These are phyloP conservation scores for Suillus ampliporus DNA, from an alignment of 768 basidiomycete genomes.

Conservation along the genomic window DNA sequence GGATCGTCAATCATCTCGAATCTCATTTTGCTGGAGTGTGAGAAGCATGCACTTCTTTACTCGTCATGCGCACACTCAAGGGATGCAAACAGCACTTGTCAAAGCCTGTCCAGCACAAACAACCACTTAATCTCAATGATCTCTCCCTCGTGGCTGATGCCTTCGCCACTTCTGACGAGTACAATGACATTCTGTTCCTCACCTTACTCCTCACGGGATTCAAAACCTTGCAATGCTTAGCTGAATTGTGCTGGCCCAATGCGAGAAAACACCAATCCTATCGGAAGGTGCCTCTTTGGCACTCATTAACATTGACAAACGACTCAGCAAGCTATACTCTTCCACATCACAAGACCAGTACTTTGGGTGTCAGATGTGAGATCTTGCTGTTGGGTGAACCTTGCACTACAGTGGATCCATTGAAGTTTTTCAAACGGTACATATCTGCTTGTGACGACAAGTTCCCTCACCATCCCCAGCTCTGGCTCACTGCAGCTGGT, in stretches of 20 bases:
- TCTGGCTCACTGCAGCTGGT: conserved; percentile 41
- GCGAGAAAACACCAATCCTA: background rate
- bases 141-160: too few relatives aligned
- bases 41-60: conserved; percentile 13
- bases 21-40: conserved; percentile 35
- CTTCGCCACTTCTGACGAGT: background rate
- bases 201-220: conserved; percentile 33
- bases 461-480: conserved; percentile 33
- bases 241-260: conserved; percentile 36
- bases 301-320: conserved; percentile 10
- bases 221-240: conserved; percentile 31
- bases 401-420: conserved; percentile 7
- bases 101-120: too few relatives aligned
- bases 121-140: too few relatives aligned
- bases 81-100: too few relatives aligned
- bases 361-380: conserved; percentile 24
- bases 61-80: too few relatives aligned
- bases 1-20: conserved; percentile 40
- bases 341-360: conserved; percentile 46
- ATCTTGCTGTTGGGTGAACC: conserved; percentile 1
- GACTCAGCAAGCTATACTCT: conserved; percentile 28
- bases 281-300: conserved; percentile 24
- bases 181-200: conserved; percentile 35
- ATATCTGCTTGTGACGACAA: conserved; percentile 29
- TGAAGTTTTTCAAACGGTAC: conserved; percentile 26